Percentiles rank a stretch among this genome's conserved stretches.
phyloP scores from a whole-genome alignment of 2,329 filamentous ascomycete species.

The Lecanicillium sp. region DNA sequence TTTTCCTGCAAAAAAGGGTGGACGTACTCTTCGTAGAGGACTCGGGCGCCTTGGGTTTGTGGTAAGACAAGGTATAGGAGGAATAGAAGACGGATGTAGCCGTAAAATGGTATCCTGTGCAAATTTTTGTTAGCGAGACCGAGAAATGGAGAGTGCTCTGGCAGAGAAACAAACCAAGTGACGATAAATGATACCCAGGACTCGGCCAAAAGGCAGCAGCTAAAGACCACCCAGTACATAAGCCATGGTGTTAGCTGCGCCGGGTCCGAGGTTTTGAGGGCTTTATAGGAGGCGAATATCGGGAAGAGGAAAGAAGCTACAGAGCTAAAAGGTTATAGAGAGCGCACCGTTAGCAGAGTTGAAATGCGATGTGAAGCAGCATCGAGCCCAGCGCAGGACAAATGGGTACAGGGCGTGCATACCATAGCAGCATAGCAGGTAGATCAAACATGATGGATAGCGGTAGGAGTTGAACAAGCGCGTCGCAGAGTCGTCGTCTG shows the following conservation, averaged over 20 bases:
- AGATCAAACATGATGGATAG: constrained; percentile 63
- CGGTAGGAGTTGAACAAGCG: neutral
- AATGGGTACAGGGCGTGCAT: constrained; percentile 36
- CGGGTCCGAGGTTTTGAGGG: constrained; percentile 85
- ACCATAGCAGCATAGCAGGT: constrained; percentile 73
- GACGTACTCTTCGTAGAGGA: constrained; percentile 78
- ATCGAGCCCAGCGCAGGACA: constrained; percentile 18
- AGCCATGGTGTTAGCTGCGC: constrained; percentile 92
- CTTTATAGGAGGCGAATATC: constrained; percentile 96
- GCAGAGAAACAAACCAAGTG: constrained; percentile 52
- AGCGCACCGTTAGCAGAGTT: constrained; percentile 14
- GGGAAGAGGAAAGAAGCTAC: constrained; percentile 88
- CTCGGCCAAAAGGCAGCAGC: constrained; percentile 73
- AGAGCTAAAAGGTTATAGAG: constrained; percentile 53
- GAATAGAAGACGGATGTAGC: constrained; percentile 80
- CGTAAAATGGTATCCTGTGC: constrained; percentile 79
- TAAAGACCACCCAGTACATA: constrained; percentile 97
- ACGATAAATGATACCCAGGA: constrained; percentile 85
- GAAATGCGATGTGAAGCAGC: constrained; percentile 3
- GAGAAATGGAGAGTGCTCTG: neutral
- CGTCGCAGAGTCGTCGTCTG: neutral
- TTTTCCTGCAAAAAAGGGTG: constrained; percentile 85
- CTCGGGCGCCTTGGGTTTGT: constrained; percentile 86
- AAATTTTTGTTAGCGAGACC: neutral
- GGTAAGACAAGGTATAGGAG: constrained; percentile 95